Percentiles rank a stretch among this genome's conserved stretches.
Conservation (phyloP, 2,329 filamentous ascomycete genomes). For the Fusarium albosuccineum region DNA sequence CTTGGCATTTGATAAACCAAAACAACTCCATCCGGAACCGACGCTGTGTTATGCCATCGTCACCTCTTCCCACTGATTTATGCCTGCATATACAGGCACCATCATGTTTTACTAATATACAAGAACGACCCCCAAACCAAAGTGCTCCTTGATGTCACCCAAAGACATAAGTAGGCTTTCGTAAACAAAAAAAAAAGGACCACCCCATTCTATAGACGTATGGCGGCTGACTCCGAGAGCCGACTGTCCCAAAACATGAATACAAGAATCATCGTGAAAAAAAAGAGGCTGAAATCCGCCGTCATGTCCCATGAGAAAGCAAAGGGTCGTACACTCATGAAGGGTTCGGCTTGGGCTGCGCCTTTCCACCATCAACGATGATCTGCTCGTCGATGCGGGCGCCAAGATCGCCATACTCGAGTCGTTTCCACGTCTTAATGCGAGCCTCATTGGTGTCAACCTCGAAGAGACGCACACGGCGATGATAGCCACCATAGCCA, state of each 20-base stretch:
- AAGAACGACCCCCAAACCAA: constrained; percentile 14
- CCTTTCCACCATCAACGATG: constrained; percentile 72
- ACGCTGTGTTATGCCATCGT: constrained; percentile 30
- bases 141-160: constrained; percentile 25
- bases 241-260: constrained; percentile 23
- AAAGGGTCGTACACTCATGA: constrained; percentile 34
- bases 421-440: constrained; percentile 91
- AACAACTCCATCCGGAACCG: constrained; percentile 32
- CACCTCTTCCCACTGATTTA: constrained; percentile 11
- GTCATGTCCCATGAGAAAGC: constrained; percentile 5
- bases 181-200: constrained; percentile 21
- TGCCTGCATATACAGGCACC: constrained; percentile 5
- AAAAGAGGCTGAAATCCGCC: not conserved
- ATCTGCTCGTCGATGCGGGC: constrained; percentile 73
- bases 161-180: constrained; percentile 11
- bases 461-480: constrained; percentile 89
- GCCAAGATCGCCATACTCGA: constrained; percentile 74
- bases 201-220: constrained; percentile 29
- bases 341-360: constrained; percentile 36
- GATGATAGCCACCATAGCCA: constrained; percentile 87
- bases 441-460: constrained; percentile 91
- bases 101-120: constrained; percentile 37
- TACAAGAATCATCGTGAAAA: constrained; percentile 30
- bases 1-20: constrained; percentile 23
- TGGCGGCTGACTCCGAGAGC: constrained; percentile 8